Conservation (phyloP, 2,329 filamentous ascomycete species). For the Trichophyton benhamiae region DNA sequence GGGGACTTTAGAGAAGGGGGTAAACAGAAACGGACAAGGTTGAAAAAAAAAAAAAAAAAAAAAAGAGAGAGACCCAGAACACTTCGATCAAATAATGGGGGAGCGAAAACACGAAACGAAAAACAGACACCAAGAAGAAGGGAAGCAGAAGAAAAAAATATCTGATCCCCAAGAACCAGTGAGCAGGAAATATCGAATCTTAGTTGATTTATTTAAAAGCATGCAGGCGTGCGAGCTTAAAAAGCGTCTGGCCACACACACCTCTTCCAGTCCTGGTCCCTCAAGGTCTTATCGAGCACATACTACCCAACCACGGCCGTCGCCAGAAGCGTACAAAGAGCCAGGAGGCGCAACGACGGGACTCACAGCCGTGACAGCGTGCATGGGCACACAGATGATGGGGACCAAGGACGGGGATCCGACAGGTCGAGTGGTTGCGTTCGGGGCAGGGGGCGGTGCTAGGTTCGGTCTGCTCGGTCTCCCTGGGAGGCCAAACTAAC, state of each 20-base stretch:
- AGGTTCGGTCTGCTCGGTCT: not conserved
- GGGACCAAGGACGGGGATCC: not conserved
- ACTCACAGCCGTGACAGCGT: conserved; percentile 1
- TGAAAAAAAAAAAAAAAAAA: not conserved
- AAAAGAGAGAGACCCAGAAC: not conserved
- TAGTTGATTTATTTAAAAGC: not conserved
- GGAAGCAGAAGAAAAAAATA: not conserved
- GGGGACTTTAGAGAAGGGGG: not conserved
- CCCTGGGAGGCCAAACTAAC: not conserved
- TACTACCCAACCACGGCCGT: not conserved
- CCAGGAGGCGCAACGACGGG: conserved; percentile 2
- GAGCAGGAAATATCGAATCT: not conserved
- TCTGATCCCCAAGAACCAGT: not conserved
- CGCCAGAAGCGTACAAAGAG: not conserved
- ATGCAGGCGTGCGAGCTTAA: not conserved
- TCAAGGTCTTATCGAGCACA: not conserved
- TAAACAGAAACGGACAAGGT: not conserved
- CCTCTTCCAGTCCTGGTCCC: not conserved
- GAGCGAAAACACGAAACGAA: not conserved
- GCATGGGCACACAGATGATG: conserved; percentile 2
- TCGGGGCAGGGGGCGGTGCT: not conserved
- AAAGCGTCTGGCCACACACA: not conserved
- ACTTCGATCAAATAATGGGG: not conserved
- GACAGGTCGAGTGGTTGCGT: conserved; percentile 3
- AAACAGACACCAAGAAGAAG: not conserved